These are phyloP conservation scores for Artomyces pyxidatus DNA, from an alignment of 768 basidiomycete species.

Conservation along the genomic window DNA sequence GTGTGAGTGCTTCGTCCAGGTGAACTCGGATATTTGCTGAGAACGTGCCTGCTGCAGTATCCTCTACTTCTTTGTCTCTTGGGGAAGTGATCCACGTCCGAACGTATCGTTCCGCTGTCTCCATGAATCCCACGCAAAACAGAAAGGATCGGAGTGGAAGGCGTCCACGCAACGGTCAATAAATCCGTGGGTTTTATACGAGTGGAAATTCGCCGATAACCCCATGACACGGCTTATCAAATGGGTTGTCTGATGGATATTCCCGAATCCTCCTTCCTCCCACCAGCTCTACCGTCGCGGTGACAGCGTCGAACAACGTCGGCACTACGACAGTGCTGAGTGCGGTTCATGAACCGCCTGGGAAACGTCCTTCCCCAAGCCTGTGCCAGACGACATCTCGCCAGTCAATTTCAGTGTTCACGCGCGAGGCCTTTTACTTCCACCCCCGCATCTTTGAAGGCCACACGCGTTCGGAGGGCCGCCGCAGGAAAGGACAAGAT, in stretches of 20 bases:
- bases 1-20: background rate
- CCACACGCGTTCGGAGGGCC: background rate
- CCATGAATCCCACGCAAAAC: constrained; percentile 13
- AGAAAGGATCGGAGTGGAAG: background rate
- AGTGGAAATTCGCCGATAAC: too few relatives aligned
- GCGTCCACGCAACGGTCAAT: too few relatives aligned
- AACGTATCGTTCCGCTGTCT: constrained; percentile 20
- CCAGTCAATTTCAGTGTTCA: background rate
- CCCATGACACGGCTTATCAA: constrained; percentile 5
- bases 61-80: constrained; percentile 20
- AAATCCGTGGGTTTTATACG: too few relatives aligned
- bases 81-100: constrained; percentile 22
- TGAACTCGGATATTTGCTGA: background rate
- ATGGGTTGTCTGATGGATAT: too few relatives aligned
- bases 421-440: constrained; percentile 2
- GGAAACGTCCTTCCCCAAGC: constrained; percentile 6
- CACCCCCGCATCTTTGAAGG: background rate
- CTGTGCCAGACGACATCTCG: constrained; percentile 3
- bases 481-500: constrained; percentile 41
- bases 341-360: constrained; percentile 13
- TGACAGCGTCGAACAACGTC: background rate
- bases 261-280: too few relatives aligned
- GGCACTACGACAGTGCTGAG: background rate
- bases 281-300: too few relatives aligned
- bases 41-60: constrained; percentile 19